These are phyloP conservation scores for Penicillium sp. DNA, from an alignment of 2,329 filamentous ascomycete species.

Conservation along the genomic window DNA sequence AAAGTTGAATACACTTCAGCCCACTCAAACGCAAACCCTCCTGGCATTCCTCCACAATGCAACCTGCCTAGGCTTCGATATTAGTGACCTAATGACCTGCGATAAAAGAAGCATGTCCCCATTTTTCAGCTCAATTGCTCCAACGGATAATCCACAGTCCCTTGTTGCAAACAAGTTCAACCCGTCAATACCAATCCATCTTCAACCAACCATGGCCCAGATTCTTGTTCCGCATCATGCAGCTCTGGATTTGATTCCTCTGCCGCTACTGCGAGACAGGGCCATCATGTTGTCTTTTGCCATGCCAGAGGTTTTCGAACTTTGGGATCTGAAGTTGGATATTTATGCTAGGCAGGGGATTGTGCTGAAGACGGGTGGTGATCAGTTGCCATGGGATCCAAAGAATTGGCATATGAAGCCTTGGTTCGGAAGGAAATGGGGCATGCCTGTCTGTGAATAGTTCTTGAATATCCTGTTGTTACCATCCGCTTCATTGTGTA, in stretches of 20 bases:
- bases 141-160: constrained; percentile 15
- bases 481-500: not conserved
- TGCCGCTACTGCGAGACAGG: constrained; percentile 34
- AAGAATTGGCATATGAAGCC: constrained; percentile 27
- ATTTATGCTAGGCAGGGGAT: constrained; percentile 34
- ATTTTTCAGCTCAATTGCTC: constrained; percentile 29
- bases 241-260: constrained; percentile 38
- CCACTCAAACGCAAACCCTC: constrained; percentile 3
- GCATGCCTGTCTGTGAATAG: not conserved
- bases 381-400: constrained; percentile 37
- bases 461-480: not conserved
- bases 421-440: constrained; percentile 37
- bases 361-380: constrained; percentile 7
- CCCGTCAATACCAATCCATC: constrained; percentile 29
- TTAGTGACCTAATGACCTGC: constrained; percentile 22
- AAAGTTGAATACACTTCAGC: constrained; percentile 8
- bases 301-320: constrained; percentile 31
- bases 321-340: constrained; percentile 40
- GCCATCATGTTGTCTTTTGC: constrained; percentile 35
- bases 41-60: constrained; percentile 13
- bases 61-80: constrained; percentile 21
- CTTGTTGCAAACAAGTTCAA: constrained; percentile 23
- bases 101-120: constrained; percentile 30
- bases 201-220: constrained; percentile 41
- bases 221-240: constrained; percentile 41